Conservation (phyloP, 331 rosid genomes). For the Prunus yedoensis region DNA sequence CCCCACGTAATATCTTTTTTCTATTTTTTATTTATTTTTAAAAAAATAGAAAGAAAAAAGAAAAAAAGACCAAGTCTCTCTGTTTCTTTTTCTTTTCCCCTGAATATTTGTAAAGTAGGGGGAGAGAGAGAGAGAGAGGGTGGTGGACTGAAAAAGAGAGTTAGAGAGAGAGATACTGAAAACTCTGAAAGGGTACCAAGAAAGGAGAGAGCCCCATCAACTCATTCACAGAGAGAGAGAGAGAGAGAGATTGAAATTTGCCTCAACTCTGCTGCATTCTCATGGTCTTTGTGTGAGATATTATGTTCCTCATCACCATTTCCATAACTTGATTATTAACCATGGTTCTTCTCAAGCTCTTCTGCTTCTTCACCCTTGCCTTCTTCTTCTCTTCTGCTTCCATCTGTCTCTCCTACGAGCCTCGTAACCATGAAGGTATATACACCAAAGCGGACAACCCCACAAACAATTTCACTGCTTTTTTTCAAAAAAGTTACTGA, state of each 20-base stretch:
- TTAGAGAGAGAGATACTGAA: neutral
- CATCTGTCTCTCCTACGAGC: slow-evolving; percentile 56
- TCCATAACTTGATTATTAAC: neutral
- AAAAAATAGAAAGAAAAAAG: neutral
- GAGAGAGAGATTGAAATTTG: neutral
- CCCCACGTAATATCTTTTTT: slow-evolving; percentile 26
- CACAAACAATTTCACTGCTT: neutral
- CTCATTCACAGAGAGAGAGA: too few relatives aligned
- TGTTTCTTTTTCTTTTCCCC: slow-evolving; percentile 16
- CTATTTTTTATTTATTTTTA: neutral
- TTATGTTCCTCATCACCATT: neutral
- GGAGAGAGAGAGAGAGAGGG: slow-evolving; percentile 24
- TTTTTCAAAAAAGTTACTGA: neutral
- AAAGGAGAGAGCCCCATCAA: slow-evolving; percentile 10
- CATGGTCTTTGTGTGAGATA: neutral
- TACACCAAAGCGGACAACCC: too few relatives aligned
- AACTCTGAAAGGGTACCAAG: neutral
- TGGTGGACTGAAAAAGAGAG: slow-evolving; percentile 24
- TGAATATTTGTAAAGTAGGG: slow-evolving; percentile 33
- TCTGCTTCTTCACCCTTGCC: slow-evolving; percentile 9
- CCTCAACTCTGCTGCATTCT: slow-evolving; percentile 7
- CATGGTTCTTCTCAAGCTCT: neutral
- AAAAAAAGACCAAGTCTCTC: neutral
- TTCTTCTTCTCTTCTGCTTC: slow-evolving; percentile 31
- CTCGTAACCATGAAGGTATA: slow-evolving; percentile 91